Percentiles rank a stretch among this genome's conserved stretches.
phyloP scores from a whole-genome alignment of 495 filamentous ascomycete species.

The Rhizodiscina lignyota region DNA sequence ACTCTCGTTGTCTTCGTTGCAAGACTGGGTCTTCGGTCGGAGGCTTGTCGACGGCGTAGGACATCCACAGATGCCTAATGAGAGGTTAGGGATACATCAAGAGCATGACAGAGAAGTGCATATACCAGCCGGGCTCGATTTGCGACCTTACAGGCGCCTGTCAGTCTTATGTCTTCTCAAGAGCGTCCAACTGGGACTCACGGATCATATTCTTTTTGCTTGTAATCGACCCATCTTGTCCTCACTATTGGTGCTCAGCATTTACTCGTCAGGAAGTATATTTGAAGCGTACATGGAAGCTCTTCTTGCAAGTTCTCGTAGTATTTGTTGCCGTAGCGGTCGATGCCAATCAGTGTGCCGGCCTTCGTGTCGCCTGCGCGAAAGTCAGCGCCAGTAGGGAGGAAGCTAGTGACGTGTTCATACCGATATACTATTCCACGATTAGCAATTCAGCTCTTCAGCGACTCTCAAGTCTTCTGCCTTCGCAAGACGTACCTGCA shows the following conservation, averaged over 20 bases:
- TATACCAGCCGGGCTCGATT: slow-evolving; percentile 82
- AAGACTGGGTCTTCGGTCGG: slow-evolving; percentile 60
- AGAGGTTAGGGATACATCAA: neutral
- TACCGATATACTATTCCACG: slow-evolving; percentile 58
- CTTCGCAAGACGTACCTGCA: slow-evolving; percentile 70
- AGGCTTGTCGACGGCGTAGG: slow-evolving; percentile 79
- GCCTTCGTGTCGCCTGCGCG: slow-evolving; percentile 86
- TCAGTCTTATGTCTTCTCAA: slow-evolving; percentile 1
- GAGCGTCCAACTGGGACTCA: slow-evolving; percentile 23
- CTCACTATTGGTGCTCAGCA: slow-evolving; percentile 44
- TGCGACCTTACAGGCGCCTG: slow-evolving; percentile 36
- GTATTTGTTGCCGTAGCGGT: slow-evolving; percentile 93
- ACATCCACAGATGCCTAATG: slow-evolving; percentile 86
- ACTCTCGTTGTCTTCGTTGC: slow-evolving; percentile 43
- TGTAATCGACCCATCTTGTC: slow-evolving; percentile 97
- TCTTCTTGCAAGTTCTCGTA: slow-evolving; percentile 89
- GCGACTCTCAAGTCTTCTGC: too few relatives aligned
- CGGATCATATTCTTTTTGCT: slow-evolving; percentile 70
- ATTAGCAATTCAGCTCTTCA: too few relatives aligned
- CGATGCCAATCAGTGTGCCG: slow-evolving; percentile 67
- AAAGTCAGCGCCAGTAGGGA: neutral
- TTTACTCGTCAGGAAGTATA: neutral
- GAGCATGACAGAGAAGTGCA: slow-evolving; percentile 1
- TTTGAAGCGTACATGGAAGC: slow-evolving; percentile 49
- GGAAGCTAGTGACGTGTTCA: neutral